These are phyloP conservation scores for Colletotrichum navitas DNA, from an alignment of 2,329 filamentous ascomycete species.

Conservation along the genomic window DNA sequence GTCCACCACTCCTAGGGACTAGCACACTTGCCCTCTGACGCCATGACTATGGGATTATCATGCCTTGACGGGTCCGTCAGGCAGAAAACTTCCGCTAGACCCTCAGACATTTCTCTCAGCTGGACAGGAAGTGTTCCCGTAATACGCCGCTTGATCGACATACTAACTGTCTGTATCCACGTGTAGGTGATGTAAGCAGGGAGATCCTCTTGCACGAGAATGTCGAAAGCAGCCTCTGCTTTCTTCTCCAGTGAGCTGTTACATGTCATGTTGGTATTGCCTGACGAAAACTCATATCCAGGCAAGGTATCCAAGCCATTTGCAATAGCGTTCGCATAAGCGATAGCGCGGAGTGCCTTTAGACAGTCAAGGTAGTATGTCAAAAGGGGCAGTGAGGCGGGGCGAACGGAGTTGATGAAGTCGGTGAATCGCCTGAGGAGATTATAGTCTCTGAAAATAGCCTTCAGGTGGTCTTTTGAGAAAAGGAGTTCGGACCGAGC, in stretches of 20 bases:
- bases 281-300: constrained; percentile 67
- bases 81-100: constrained; percentile 82
- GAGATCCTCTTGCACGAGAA: constrained; percentile 75
- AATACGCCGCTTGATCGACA: constrained; percentile 75
- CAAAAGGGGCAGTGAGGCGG: constrained; percentile 73
- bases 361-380: constrained; percentile 79
- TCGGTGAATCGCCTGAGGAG: constrained; percentile 75
- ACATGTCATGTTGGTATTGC: constrained; percentile 62
- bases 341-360: constrained; percentile 78
- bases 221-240: constrained; percentile 73
- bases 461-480: constrained; percentile 72
- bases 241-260: constrained; percentile 73
- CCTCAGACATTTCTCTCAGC: constrained; percentile 77
- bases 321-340: constrained; percentile 77
- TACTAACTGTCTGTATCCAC: constrained; percentile 77
- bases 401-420: constrained; percentile 71
- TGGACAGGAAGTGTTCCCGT: constrained; percentile 75
- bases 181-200: constrained; percentile 78
- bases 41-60: constrained; percentile 83
- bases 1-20: rapidly evolving
- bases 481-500: constrained; percentile 74
- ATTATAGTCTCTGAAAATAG: constrained; percentile 74
- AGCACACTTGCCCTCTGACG: constrained; percentile 72
- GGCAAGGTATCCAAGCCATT: constrained; percentile 69
- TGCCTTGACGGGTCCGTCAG: constrained; percentile 78